A percentile compares a stretch with the other conserved stretches of the same genome.
These are phyloP conservation scores for Saccharomycopsis fibuligera DNA, from an alignment of 805 yeast species.

Conservation along the genomic window DNA sequence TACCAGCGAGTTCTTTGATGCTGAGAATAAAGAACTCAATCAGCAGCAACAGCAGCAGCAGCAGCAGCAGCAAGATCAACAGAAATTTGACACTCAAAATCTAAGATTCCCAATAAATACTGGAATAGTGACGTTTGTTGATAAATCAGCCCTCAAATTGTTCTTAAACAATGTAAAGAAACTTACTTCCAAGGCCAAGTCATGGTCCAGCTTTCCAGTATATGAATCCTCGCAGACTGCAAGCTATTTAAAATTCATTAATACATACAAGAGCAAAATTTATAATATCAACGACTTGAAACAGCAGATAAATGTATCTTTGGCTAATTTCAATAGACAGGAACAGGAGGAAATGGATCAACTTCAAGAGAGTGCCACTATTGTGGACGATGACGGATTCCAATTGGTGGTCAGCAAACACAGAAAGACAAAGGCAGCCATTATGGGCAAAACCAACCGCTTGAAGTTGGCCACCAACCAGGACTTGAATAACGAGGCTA, in stretches of 20 bases:
- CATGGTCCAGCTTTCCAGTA: conserved; percentile 25
- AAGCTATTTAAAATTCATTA: conserved; percentile 37
- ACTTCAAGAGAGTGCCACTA: conserved; percentile 45
- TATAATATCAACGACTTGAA: conserved; percentile 48
- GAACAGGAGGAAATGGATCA: conserved; percentile 59
- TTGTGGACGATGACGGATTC: conserved; percentile 91
- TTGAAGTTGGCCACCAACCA: conserved; percentile 28
- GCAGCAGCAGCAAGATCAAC: too few relatives aligned
- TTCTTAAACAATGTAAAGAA: conserved; percentile 61
- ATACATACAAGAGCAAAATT: conserved; percentile 33
- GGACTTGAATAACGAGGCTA: conserved; percentile 48
- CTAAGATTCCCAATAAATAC: conserved; percentile 61
- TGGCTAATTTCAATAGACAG: conserved; percentile 60
- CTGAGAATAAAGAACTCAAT: conserved; percentile 39
- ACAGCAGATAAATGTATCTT: conserved; percentile 49
- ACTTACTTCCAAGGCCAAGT: conserved; percentile 27
- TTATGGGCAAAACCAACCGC: conserved; percentile 49
- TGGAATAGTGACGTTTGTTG: conserved; percentile 69
- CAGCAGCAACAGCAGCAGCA: conserved; percentile 24
- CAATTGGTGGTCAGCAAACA: conserved; percentile 84
- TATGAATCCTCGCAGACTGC: conserved; percentile 32
- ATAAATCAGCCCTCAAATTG: conserved; percentile 56
- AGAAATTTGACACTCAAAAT: conserved; percentile 21
- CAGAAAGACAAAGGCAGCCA: conserved; percentile 71
- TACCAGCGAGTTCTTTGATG: conserved; percentile 29